A percentile compares a stretch with the other conserved stretches of the same genome.
These are phyloP conservation scores for Metschnikowia bowlesiae DNA, from an alignment of 805 yeast genomes.

Conservation along the genomic window DNA sequence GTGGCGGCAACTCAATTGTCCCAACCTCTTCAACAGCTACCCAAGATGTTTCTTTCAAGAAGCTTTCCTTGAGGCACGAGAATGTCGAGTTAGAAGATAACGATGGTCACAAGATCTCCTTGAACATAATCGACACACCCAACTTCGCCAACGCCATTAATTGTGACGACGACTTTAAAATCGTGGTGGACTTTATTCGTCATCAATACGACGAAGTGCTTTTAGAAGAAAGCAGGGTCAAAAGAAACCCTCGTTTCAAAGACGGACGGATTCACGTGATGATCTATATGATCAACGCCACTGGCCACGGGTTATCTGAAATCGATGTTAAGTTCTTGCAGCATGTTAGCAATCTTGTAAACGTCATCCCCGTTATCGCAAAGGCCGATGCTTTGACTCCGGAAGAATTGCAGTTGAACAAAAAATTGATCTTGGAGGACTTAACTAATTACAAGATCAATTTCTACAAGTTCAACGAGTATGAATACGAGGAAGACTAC, in stretches of 20 bases:
- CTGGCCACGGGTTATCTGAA: constrained; percentile 42
- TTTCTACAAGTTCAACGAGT: constrained; percentile 65
- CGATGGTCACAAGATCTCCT: constrained; percentile 76
- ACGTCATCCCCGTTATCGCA: constrained; percentile 41
- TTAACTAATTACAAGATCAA: constrained; percentile 67
- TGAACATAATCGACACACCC: constrained; percentile 77
- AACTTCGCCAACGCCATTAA: constrained; percentile 76
- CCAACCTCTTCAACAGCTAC: constrained; percentile 61
- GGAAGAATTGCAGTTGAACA: constrained; percentile 56
- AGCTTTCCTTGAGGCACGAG: constrained; percentile 66
- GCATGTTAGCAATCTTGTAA: constrained; percentile 40
- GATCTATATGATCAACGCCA: constrained; percentile 42
- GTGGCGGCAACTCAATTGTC: constrained; percentile 78
- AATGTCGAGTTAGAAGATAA: constrained; percentile 81
- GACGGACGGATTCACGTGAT: constrained; percentile 76
- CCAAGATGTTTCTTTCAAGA: constrained; percentile 47
- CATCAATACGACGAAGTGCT: constrained; percentile 81
- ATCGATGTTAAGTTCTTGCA: constrained; percentile 40
- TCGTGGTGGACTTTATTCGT: constrained; percentile 71
- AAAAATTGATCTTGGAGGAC: constrained; percentile 71
- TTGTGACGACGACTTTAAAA: constrained; percentile 61
- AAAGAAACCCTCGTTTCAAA: constrained; percentile 80
- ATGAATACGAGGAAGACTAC: constrained; percentile 47
- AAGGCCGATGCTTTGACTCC: constrained; percentile 43
- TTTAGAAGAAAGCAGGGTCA: constrained; percentile 74